Evolutionary conservation across 1,139 yeast species (phyloP).

Genomic region (Geotrichum cucujoidarum): DNA sequence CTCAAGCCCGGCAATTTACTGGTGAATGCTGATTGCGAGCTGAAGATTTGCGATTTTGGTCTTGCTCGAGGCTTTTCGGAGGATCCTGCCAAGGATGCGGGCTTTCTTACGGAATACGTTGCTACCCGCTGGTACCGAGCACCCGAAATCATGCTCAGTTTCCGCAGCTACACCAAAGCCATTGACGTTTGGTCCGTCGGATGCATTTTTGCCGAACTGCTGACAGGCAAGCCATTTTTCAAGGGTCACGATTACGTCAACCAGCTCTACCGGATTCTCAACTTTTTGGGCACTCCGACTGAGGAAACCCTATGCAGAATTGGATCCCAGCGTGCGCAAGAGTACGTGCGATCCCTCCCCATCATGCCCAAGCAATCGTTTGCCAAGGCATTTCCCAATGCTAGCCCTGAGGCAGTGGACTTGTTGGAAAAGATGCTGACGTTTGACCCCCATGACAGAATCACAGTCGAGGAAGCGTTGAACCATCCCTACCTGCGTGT

Average conservation of each 20-base stretch:
- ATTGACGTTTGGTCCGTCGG: constrained; percentile 98
- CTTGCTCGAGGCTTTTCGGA: constrained; percentile 90
- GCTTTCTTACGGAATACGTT: constrained; percentile 93
- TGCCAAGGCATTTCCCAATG: constrained; percentile 65
- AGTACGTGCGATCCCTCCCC: constrained; percentile 83
- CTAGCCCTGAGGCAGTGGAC: constrained; percentile 84
- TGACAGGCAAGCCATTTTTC: constrained; percentile 89
- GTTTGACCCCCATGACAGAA: constrained; percentile 80
- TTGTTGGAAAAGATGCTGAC: constrained; percentile 76
- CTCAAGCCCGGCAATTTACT: constrained; percentile 88
- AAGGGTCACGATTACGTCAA: constrained; percentile 95
- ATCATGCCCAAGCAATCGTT: constrained; percentile 77
- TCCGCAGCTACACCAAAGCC: constrained; percentile 90
- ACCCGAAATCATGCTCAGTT: constrained; percentile 92
- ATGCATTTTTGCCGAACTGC: constrained; percentile 86
- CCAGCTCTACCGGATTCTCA: constrained; percentile 82
- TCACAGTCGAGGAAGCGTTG: constrained; percentile 83
- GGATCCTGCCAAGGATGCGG: constrained; percentile 80
- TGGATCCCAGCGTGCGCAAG: constrained; percentile 87
- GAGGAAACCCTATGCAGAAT: constrained; percentile 77
- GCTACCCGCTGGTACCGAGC: constrained; percentile 99
- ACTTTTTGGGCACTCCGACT: constrained; percentile 85
- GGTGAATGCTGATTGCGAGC: constrained; percentile 93
- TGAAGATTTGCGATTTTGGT: constrained; percentile 95
- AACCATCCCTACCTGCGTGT: constrained; percentile 82